Conservation (phyloP, 169 alveolate genomes). For the Plasmodium sp. region DNA sequence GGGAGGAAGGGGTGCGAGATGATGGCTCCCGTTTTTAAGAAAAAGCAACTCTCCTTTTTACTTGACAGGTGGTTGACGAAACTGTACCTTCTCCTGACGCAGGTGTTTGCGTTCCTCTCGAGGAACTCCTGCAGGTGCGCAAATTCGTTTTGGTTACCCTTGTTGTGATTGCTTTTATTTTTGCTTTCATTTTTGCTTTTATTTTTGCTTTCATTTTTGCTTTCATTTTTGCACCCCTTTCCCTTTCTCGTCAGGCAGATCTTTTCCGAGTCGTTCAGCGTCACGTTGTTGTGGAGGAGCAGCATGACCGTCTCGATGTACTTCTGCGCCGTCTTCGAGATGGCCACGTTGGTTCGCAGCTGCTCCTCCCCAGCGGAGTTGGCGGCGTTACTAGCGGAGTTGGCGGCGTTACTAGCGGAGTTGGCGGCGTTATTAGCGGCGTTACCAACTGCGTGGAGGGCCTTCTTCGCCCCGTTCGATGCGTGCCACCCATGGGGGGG, state of each 20-base stretch:
- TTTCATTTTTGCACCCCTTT: background rate
- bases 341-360: background rate
- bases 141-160: slow-evolving; percentile 25
- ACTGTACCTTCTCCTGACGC: slow-evolving; percentile 29
- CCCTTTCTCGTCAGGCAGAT: background rate
- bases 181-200: background rate
- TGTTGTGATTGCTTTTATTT: no score
- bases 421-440: background rate
- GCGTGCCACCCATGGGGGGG: background rate
- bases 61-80: slow-evolving; percentile 12
- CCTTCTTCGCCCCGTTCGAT: background rate
- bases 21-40: slow-evolving; percentile 49
- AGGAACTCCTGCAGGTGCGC: slow-evolving; percentile 17
- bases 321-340: slow-evolving; percentile 52
- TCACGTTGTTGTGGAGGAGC: slow-evolving; percentile 15
- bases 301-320: slow-evolving; percentile 35
- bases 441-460: background rate
- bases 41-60: background rate
- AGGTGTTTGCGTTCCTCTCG: slow-evolving; percentile 30
- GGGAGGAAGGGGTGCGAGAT: slow-evolving; percentile 66
- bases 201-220: background rate
- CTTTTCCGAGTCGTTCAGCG: slow-evolving; percentile 28
- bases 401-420: background rate
- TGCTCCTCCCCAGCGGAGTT: background rate
- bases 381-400: background rate